phyloP scores from a whole-genome alignment of 352 stramenopile species.

The Globisporangium yorkense region DNA sequence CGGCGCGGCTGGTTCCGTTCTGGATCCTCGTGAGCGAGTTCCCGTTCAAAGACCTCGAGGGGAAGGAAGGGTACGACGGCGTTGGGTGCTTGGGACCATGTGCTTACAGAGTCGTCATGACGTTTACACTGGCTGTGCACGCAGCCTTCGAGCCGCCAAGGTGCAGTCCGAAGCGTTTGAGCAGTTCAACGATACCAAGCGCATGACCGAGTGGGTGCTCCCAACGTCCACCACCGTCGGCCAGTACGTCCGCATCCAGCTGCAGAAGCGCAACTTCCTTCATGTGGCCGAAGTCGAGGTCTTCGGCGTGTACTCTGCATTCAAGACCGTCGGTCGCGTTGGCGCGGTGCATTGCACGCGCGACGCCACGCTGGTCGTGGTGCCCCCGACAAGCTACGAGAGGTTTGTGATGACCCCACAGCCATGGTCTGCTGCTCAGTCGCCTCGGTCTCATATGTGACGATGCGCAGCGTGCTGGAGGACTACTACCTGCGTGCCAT shows the following conservation, averaged over 20 bases:
- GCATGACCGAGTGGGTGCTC: slow-evolving; percentile 86
- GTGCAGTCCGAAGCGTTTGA: slow-evolving; percentile 72
- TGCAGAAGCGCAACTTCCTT: slow-evolving; percentile 87
- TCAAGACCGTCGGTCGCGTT: slow-evolving; percentile 80
- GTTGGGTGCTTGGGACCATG: background rate
- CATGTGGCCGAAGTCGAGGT: slow-evolving; percentile 90
- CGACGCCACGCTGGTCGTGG: slow-evolving; percentile 86
- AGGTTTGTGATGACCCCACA: slow-evolving; percentile 23
- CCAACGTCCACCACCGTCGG: slow-evolving; percentile 79
- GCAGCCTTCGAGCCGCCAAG: slow-evolving; percentile 78
- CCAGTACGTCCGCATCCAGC: slow-evolving; percentile 81
- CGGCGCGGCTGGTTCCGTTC: slow-evolving; percentile 82
- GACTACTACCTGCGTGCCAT: slow-evolving; percentile 87
- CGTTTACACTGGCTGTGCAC: background rate
- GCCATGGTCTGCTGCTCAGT: background rate
- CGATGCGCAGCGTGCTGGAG: slow-evolving; percentile 32
- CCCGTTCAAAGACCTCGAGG: slow-evolving; percentile 75
- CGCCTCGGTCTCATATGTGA: background rate
- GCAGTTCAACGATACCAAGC: slow-evolving; percentile 67
- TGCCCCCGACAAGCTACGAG: slow-evolving; percentile 59
- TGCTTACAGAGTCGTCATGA: background rate
- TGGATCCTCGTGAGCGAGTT: slow-evolving; percentile 91
- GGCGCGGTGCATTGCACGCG: slow-evolving; percentile 74
- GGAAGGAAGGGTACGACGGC: slow-evolving; percentile 52
- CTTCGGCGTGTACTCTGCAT: slow-evolving; percentile 85